Conservation (phyloP, 768 basidiomycete species). For the Leccinum subtestaceum region DNA sequence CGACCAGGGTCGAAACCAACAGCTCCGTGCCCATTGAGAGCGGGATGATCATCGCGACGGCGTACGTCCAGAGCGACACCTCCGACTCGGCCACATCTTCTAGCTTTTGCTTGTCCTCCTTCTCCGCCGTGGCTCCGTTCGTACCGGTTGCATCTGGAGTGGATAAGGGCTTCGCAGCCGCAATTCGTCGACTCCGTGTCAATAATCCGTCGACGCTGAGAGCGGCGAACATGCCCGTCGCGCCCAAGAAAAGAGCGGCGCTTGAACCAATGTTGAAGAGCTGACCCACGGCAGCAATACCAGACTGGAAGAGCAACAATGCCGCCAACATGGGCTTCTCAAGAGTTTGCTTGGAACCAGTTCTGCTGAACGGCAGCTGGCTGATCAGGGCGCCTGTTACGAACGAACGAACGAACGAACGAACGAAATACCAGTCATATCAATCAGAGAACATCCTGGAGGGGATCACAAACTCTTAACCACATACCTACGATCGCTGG, state of each 20-base stretch:
- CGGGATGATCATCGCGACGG: conserved; percentile 53
- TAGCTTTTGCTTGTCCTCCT: neutral
- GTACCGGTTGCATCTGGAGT: conserved; percentile 4
- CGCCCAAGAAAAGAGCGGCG: conserved; percentile 66
- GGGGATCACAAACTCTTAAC: neutral
- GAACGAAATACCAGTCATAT: neutral
- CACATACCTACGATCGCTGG: conserved; percentile 66
- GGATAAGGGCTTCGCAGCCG: neutral
- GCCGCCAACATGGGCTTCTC: conserved; percentile 66
- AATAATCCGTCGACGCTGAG: conserved; percentile 52
- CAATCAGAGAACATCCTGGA: neutral
- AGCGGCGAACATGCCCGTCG: conserved; percentile 53
- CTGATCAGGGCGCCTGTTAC: conserved; percentile 61
- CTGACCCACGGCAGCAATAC: conserved; percentile 59
- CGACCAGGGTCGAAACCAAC: conserved; percentile 62
- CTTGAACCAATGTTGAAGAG: conserved; percentile 70
- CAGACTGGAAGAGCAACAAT: conserved; percentile 57
- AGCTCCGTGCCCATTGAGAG: conserved; percentile 58
- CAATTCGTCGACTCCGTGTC: conserved; percentile 22
- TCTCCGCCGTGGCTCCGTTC: neutral
- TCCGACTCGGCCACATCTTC: conserved; percentile 22
- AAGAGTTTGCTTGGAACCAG: conserved; percentile 29
- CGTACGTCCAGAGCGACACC: conserved; percentile 63
- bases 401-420: neutral
- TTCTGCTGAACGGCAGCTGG: conserved; percentile 51